Conservation (phyloP, 495 filamentous ascomycete genomes). For the Lentithecium fluviatile region DNA sequence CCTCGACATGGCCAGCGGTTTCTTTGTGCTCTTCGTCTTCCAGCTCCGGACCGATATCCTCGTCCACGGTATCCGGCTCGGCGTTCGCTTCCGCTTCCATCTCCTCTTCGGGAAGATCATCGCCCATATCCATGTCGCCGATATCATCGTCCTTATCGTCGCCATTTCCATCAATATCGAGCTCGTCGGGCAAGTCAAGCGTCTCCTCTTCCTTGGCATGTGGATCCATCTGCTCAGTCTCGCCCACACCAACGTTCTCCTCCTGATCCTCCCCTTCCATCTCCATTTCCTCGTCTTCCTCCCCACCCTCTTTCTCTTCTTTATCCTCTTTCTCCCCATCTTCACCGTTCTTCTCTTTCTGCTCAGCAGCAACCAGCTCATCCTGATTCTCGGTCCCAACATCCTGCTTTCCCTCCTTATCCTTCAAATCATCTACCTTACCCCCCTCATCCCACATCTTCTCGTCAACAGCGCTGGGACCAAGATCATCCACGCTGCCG, state of each 20-base stretch:
- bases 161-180: slow-evolving; percentile 62
- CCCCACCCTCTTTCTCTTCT: slow-evolving; percentile 53
- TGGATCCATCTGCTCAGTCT: slow-evolving; percentile 63
- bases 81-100: slow-evolving; percentile 29
- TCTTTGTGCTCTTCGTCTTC: slow-evolving; percentile 43
- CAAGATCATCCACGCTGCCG: slow-evolving; percentile 84
- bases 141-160: slow-evolving; percentile 28
- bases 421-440: slow-evolving; percentile 71
- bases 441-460: slow-evolving; percentile 93
- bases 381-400: slow-evolving; percentile 53
- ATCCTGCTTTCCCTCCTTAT: slow-evolving; percentile 64
- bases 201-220: slow-evolving; percentile 71
- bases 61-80: slow-evolving; percentile 24
- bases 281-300: slow-evolving; percentile 61
- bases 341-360: slow-evolving; percentile 47
- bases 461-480: slow-evolving; percentile 86
- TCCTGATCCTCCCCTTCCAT: slow-evolving; percentile 59
- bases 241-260: slow-evolving; percentile 59
- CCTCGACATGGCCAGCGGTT: slow-evolving; percentile 47
- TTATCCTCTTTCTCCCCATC: slow-evolving; percentile 50
- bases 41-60: slow-evolving; percentile 62
- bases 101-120: slow-evolving; percentile 51
- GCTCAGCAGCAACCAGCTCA: slow-evolving; percentile 40
- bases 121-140: slow-evolving; percentile 61
- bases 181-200: slow-evolving; percentile 66